Percentiles rank a stretch among this genome's conserved stretches.
phyloP scores from a whole-genome alignment of 768 basidiomycete species.

The Psilocybe subaeruginosa region DNA sequence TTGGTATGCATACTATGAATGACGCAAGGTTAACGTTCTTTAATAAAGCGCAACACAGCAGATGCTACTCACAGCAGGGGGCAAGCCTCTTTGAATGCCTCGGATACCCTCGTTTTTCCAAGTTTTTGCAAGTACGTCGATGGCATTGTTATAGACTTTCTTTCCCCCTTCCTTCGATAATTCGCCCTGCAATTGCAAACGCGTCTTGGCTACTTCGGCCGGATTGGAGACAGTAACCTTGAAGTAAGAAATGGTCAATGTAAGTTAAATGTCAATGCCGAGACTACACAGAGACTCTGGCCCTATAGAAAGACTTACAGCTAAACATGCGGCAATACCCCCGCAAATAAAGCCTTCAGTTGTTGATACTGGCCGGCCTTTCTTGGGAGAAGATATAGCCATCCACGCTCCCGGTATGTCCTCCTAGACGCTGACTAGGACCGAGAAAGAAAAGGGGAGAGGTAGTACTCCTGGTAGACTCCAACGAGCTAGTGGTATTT shows the following conservation, averaged over 20 bases:
- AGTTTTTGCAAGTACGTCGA: constrained; percentile 88
- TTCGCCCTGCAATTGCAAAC: constrained; percentile 95
- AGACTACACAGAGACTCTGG: neutral
- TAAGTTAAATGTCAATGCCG: constrained; percentile 11
- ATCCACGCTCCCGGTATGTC: constrained; percentile 10
- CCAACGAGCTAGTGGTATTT: neutral
- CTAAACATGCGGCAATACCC: constrained; percentile 89
- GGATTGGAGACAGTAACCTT: constrained; percentile 84
- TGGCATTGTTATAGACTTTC: constrained; percentile 86
- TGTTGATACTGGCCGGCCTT: constrained; percentile 53
- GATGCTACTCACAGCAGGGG: constrained; percentile 72
- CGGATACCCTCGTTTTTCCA: constrained; percentile 87
- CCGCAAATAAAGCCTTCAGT: constrained; percentile 87
- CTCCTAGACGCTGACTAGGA: constrained; percentile 4
- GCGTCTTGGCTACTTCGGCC: constrained; percentile 90
- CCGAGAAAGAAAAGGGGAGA: neutral
- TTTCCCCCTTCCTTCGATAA: constrained; percentile 71
- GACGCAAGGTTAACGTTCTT: neutral
- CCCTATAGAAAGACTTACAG: constrained; percentile 53
- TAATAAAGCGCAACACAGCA: neutral
- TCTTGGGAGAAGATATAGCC: constrained; percentile 17
- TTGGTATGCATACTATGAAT: constrained; percentile 84
- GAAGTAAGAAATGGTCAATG: neutral
- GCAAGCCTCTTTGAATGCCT: constrained; percentile 92
- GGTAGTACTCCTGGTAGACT: neutral